Base-by-base conservation (phyloP, 306 rosid genomes). In the Begonia peltatifolia region DNA sequence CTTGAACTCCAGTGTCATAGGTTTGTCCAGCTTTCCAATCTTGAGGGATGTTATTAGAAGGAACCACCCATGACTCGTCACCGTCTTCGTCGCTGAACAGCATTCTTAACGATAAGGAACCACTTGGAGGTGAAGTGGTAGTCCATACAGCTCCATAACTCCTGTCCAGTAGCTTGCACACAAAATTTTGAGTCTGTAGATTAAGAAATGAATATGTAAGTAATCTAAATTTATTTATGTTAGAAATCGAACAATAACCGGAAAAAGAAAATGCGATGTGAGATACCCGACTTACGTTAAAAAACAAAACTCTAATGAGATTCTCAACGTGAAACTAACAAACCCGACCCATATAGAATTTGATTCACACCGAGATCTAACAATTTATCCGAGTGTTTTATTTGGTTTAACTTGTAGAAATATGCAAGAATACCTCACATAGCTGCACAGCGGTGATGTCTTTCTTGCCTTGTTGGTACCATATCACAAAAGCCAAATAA, bases 381-480 rank as follows among this genome's bases (percentile, higher is more conserved):
- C 18, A 0, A 17, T 17, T 17, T 17, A 17, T 17, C 1, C 18
- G 18, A 17, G 18, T 17, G 23, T 20, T 20, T 20, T 20, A 20
- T 20, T 20, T 20, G 23, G 2, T 20, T 20, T 20, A 20, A 20
- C 23, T 20, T 20, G 23, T 20, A 20, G 23, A 20, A 20, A 20
- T 20, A 20, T 20, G 23, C 14, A 7, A 5, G 11, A 3, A 3
- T 75, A 89, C 90, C 95, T 89, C 95, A 30, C 97, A 89, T 35
- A 82, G 84, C 57, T 78, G 97, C 42, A 82, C 87, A 30, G 95
- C 95, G 20, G 95, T 78, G 67, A 85, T 85, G 53, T 89, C 95
- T 50, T 79, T 82, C 53, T 38, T 80, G 65, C 95, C 97, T 69
- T 85, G 97, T 60, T 89, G 97, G 72, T 56, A 78, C 87, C 87